Conservation (phyloP, 1,139 yeast species). For the Candida anutae region DNA sequence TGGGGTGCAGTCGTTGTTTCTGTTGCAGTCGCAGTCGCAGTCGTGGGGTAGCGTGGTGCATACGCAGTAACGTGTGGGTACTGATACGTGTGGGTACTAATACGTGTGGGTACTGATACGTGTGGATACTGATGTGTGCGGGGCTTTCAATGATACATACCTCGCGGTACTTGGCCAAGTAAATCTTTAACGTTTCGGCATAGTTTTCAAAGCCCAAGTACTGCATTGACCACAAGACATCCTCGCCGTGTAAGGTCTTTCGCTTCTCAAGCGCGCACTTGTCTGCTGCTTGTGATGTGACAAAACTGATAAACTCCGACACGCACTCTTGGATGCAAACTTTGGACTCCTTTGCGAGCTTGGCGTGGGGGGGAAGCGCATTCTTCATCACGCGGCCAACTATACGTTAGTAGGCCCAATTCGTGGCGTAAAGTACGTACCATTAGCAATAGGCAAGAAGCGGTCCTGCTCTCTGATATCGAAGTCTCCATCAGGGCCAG, state of each 20-base stretch:
- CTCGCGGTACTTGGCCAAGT: conserved; percentile 57
- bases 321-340: conserved; percentile 49
- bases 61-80: too few relatives aligned
- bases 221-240: conserved; percentile 58
- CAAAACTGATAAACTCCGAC: conserved; percentile 51
- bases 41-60: too few relatives aligned
- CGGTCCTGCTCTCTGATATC: conserved; percentile 73
- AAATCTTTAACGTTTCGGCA: conserved; percentile 62
- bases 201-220: conserved; percentile 66
- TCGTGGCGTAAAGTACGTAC: conserved; percentile 12
- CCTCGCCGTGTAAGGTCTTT: conserved; percentile 68
- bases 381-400: conserved; percentile 35
- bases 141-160: too few relatives aligned
- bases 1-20: too few relatives aligned
- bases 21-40: too few relatives aligned
- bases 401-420: conserved; percentile 5
- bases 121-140: too few relatives aligned
- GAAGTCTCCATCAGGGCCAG: too few relatives aligned
- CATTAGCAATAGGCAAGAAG: conserved; percentile 84
- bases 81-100: too few relatives aligned
- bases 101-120: too few relatives aligned
- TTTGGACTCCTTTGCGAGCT: conserved; percentile 42
- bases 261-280: conserved; percentile 61
- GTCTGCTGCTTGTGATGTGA: conserved; percentile 60
- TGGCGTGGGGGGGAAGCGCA: conserved; percentile 39